Percentiles rank a stretch among this genome's conserved stretches.
Evolutionary conservation across 176 grass and related monocot genomes (phyloP).

Genomic region (Phoenix roebelenii): DNA sequence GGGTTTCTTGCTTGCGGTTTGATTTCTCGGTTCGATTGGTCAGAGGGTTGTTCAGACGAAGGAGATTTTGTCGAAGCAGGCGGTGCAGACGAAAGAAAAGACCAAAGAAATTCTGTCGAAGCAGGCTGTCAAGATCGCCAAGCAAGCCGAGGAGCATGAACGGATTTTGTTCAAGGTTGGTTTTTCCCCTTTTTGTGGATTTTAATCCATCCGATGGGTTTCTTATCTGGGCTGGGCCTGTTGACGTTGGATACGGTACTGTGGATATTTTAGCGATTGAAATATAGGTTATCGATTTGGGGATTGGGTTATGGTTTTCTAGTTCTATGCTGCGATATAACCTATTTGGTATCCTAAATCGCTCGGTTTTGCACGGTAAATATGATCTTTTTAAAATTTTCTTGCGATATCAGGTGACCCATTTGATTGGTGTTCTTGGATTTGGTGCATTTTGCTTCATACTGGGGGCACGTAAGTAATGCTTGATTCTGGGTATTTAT

Average conservation of each 20-base stretch:
- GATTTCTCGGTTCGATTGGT: neutral
- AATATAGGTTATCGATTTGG: too few relatives aligned
- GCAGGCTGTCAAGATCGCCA: conserved; percentile 81
- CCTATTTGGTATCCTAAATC: too few relatives aligned
- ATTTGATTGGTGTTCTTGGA: conserved; percentile 85
- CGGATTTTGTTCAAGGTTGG: conserved; percentile 71
- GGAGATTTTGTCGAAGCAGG: conserved; percentile 18
- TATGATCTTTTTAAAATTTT: too few relatives aligned
- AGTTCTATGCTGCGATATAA: too few relatives aligned
- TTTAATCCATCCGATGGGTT: too few relatives aligned
- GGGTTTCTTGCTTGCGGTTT: neutral
- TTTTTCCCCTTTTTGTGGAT: too few relatives aligned
- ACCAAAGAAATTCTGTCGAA: conserved; percentile 45
- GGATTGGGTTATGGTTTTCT: too few relatives aligned
- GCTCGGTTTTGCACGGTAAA: neutral
- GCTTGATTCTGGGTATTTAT: conserved; percentile 2
- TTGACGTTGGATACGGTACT: neutral
- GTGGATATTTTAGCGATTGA: neutral
- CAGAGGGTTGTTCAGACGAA: conserved; percentile 61
- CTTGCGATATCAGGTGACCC: conserved; percentile 50
- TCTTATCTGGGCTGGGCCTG: neutral
- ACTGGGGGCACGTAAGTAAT: conserved; percentile 86
- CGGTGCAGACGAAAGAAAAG: too few relatives aligned
- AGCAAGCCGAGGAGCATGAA: conserved; percentile 85
- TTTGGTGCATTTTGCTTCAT: conserved; percentile 97